Percentiles rank a stretch among this genome's conserved stretches.
Evolutionary conservation across 805 yeast genomes (phyloP).

Genomic region (Limtongia smithiae): DNA sequence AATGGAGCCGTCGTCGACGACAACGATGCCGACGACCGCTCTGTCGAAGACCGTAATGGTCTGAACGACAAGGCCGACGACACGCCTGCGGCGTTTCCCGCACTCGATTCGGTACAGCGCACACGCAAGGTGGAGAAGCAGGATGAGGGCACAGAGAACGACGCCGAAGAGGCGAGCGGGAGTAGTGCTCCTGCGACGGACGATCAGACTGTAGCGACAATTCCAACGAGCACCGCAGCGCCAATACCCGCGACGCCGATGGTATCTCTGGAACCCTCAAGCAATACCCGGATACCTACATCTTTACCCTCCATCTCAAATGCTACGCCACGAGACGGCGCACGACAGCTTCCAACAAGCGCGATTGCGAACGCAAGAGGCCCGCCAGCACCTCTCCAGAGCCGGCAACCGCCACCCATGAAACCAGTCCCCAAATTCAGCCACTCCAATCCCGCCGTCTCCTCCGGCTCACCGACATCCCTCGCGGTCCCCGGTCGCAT

Average conservation of each 20-base stretch:
- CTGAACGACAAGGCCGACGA: constrained; percentile 8
- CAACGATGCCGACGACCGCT: background rate
- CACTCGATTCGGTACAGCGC: constrained; percentile 23
- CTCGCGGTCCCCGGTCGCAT: background rate
- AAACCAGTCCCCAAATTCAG: too few species aligned
- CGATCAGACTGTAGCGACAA: too few species aligned
- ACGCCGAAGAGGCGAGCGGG: background rate
- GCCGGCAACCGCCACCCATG: too few species aligned
- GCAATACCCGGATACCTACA: background rate
- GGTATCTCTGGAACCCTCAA: too few species aligned
- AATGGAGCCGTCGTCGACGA: background rate
- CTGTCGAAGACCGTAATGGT: background rate
- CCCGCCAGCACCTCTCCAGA: too few species aligned
- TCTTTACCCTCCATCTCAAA: background rate
- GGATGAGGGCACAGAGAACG: background rate
- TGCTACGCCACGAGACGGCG: background rate
- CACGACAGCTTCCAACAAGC: constrained; percentile 17
- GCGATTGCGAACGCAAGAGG: too few species aligned
- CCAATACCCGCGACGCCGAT: too few species aligned
- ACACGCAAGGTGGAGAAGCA: too few species aligned
- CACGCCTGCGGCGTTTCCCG: constrained; percentile 17
- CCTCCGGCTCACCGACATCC: background rate
- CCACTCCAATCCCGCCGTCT: background rate
- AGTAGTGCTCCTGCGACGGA: background rate
- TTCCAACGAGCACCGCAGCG: too few species aligned